These are phyloP conservation scores for Coccomyxa subellipsoidea DNA, from an alignment of 163 green algal genomes.

Conservation along the genomic window DNA sequence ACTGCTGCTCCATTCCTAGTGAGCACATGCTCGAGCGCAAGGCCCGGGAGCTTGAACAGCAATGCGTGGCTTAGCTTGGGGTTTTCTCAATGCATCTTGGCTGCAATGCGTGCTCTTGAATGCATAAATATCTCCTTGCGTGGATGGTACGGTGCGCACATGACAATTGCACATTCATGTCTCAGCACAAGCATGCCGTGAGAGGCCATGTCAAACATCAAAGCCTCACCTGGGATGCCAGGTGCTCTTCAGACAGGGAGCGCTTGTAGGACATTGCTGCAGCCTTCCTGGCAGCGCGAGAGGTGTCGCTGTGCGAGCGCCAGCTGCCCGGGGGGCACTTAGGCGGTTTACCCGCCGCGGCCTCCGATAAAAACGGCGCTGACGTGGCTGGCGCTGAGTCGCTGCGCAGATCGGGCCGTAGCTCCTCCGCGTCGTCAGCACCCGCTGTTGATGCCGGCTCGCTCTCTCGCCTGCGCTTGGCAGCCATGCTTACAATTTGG, in stretches of 20 bases:
- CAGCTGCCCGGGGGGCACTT: not conserved
- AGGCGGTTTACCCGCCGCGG: not conserved
- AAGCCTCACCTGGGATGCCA: not conserved
- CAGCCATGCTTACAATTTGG: not conserved
- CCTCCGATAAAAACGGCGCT: not conserved
- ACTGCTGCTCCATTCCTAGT: too few species aligned
- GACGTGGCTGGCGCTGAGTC: not conserved
- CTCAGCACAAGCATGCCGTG: not conserved
- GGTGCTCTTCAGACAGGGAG: not conserved
- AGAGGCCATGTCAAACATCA: not conserved
- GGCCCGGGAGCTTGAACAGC: too few species aligned
- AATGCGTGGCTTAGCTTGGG: too few species aligned
- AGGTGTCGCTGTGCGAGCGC: not conserved
- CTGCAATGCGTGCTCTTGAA: too few species aligned
- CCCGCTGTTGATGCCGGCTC: not conserved
- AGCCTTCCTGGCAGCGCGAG: not conserved
- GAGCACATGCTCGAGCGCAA: too few species aligned
- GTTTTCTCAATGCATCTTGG: too few species aligned
- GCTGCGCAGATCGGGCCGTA: not conserved
- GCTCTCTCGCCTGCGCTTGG: not conserved
- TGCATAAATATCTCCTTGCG: too few species aligned
- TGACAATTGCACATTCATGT: not conserved
- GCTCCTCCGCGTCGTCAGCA: not conserved
- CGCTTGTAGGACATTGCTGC: not conserved
- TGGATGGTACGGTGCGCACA: too few species aligned